phyloP scores from a whole-genome alignment of 2,329 filamentous ascomycete species.

The Coniosporium tulheliwenetii region DNA sequence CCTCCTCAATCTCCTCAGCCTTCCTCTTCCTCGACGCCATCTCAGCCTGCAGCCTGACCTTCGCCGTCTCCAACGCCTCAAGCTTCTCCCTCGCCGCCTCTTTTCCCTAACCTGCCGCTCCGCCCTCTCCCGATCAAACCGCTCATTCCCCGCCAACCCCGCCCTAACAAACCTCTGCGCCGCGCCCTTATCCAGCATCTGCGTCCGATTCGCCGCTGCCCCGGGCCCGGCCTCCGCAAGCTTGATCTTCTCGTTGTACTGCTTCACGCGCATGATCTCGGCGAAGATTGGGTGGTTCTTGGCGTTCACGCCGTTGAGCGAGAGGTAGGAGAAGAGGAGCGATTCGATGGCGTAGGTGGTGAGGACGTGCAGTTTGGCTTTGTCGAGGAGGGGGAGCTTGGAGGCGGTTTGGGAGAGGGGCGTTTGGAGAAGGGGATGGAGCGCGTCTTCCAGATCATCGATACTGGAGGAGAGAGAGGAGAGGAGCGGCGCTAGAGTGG shows the following conservation, averaged over 20 bases:
- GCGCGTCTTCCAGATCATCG: conserved; percentile 57
- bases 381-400: conserved; percentile 81
- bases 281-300: conserved; percentile 71
- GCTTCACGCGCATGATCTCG: conserved; percentile 73
- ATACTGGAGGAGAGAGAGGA: conserved; percentile 64
- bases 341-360: conserved; percentile 83
- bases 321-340: conserved; percentile 74
- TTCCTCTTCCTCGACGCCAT: conserved; percentile 1
- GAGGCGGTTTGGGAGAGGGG: conserved; percentile 52
- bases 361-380: conserved; percentile 84
- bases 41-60: not conserved
- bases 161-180: conserved; percentile 70
- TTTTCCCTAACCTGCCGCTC: conserved; percentile 20
- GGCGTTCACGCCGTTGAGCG: conserved; percentile 65
- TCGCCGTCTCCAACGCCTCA: conserved; percentile 12
- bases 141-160: conserved; percentile 44
- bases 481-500: conserved; percentile 50
- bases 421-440: conserved; percentile 56
- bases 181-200: conserved; percentile 57
- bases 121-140: conserved; percentile 23
- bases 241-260: conserved; percentile 90
- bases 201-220: conserved; percentile 38
- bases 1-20: not conserved
- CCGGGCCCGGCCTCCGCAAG: conserved; percentile 36
- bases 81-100: conserved; percentile 19